Percentiles rank a stretch among this genome's conserved stretches.
Conservation (phyloP, 2,329 filamentous ascomycete genomes). For the Colletotrichum sp. region DNA sequence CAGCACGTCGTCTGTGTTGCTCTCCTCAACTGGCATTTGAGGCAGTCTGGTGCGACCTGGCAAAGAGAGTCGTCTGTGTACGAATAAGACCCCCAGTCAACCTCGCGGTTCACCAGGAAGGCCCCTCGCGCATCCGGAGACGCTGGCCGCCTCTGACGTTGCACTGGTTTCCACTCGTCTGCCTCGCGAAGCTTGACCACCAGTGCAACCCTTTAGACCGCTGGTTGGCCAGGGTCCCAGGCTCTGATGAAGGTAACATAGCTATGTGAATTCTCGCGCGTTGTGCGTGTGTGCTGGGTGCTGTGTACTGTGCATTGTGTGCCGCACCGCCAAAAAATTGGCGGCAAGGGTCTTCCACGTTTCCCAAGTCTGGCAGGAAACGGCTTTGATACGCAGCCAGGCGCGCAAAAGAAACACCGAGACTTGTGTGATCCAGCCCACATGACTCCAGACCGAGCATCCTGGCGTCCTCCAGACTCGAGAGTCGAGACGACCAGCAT, state of each 20-base stretch:
- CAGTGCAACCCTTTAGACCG: slow-evolving; percentile 14
- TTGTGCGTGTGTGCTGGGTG: not conserved
- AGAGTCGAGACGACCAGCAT: not conserved
- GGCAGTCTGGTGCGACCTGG: slow-evolving; percentile 1
- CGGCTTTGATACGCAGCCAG: slow-evolving; percentile 4
- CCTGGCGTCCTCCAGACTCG: not conserved
- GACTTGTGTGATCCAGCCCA: not conserved
- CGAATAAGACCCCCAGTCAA: not conserved
- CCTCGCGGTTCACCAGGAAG: slow-evolving; percentile 18
- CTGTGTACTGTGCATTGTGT: not conserved
- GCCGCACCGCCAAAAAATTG: not conserved
- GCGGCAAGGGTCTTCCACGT: slow-evolving; percentile 1
- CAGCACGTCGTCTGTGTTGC: slow-evolving; percentile 1
- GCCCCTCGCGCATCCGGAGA: slow-evolving; percentile 19
- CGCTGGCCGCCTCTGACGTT: slow-evolving; percentile 19
- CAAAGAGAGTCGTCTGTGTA: not conserved
- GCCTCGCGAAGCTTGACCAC: slow-evolving; percentile 5
- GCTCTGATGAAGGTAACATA: not conserved
- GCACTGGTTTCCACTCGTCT: slow-evolving; percentile 16
- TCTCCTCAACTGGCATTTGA: not conserved
- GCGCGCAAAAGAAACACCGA: not conserved
- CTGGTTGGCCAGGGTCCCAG: slow-evolving; percentile 2
- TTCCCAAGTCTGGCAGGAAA: slow-evolving; percentile 14
- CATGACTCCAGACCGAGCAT: not conserved
- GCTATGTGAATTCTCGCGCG: not conserved